Evolutionary conservation across 495 filamentous ascomycete species (phyloP), one percentile per base, ranked within the genome.

Genomic region (Penicillium flavigenum): DNA sequence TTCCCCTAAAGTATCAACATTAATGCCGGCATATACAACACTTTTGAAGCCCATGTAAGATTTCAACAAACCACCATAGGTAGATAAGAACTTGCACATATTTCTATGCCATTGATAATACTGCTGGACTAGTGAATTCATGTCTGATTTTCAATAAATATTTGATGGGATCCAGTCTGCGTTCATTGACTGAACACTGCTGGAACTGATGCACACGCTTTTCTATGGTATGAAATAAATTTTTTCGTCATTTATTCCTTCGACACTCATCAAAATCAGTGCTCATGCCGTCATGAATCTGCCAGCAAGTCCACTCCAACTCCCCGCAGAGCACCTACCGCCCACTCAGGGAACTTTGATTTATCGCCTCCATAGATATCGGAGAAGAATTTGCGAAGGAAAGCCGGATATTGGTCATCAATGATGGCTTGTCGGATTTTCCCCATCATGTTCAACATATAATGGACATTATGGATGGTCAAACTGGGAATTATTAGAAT

Each of bases 391-490:
- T 83, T 69, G 59, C 75, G 85, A 49, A 97, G 58, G 66, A 96
- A 98, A 5, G 74, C 81, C 14, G 92, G 91, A 73, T 86, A 97
- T 50, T 79, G 71, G 68, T 95, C 91, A 47, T 88, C 88, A 10
- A 96, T 68, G 64, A 99, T 93, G 26, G 94, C 87, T 52, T 88
- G 75, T 57, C 91, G 80, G 2, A 84, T 86, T 42, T 78, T 73
- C 12, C 77, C 75, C 92, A 98, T 96, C 60, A 99, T 71, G 46
- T 82, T 78, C 27, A 99, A 79, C 60, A 96, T 82, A 65, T 93
- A 95, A 67, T 90, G 89, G 24, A 98, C 90, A 69, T 99, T 98
- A 72, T 99, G 94, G 61, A 96, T 88, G 0, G 91, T 95, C 34
- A 98, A 75, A n/a, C 80, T 83, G 50, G 22, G 2, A 39, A n/a